Base-by-base conservation (phyloP, 768 basidiomycete genomes). In the Gymnopilus junonius region DNA sequence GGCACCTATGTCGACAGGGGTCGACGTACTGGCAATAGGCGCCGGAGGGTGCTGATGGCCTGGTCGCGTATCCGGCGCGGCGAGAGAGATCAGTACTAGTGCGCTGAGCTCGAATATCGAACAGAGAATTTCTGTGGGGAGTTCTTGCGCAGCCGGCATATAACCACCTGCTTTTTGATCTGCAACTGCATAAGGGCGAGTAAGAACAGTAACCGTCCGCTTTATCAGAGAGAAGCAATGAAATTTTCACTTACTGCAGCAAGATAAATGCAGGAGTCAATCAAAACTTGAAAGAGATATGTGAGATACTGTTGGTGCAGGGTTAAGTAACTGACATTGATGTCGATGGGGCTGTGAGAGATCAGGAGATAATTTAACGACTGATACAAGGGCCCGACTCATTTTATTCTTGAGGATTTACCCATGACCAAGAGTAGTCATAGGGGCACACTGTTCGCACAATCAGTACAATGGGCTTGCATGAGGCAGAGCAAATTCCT, bases 121-220 rank as follows among this genome's bases (percentile, higher is more conserved):
- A 15, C 59, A 64, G 6, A 64, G 43, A 15, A 64, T 60, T 32
- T 64, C 63, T 32, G 63, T 59, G 6, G 63, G 63, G 3, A 64
- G 63, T 1, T 50, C 46, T 14, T 64, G 51, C 7, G 39, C 43
- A 27, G 20, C 32, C 34, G 54, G 27, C 58, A 58, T 59, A 12
- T 14, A 8, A 12, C 3, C 7, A 17, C 17, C 20, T n/a, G 29
- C 17, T n/a, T 20, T 32, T 27, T 3, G 29, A 29, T 5, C 27
- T 32, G 48, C 14, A 15, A 29, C 32, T 17, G n/a, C 27, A 31
- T 11, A 17, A 29, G 29, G 29, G 11, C 8, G 29, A 5, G 29
- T 31, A n/a, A 31, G 31, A 10, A 8, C 29, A 20, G 31, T n/a
- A 17, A 29, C 20, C 27, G 10, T 32, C 11, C 17, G 15, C 8